Base-by-base conservation (phyloP, 257 asterid genomes). In the Lycium barbarum region DNA sequence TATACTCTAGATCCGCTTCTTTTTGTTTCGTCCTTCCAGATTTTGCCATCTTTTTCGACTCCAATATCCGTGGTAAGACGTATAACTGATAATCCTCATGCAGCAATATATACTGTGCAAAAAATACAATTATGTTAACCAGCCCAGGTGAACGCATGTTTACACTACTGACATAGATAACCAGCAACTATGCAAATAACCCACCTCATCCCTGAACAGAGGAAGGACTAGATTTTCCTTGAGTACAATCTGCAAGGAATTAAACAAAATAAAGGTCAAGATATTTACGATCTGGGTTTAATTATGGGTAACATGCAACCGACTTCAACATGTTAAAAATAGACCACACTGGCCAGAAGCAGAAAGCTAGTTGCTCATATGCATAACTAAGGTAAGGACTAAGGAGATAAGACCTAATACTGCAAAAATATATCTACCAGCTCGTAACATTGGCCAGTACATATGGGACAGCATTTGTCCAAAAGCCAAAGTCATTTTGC, bases 1-100 rank as follows among this genome's bases (percentile, higher is more conserved):
- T 97, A 87, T 97, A 97, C 92, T 97, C 99, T 86, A 97, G 89
- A 90, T 97, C 98, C 84, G 99, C 98, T 92, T 97, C 99, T 87
- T 95, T 97, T 86, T 97, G 99, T 89, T 92, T 97, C 45, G 98
- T 89, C 71, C 98, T 91, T 81, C 99, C 99, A 83, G 98, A 95
- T 90, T 97, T 97, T 20, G 99, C 99, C 94, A 97, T 92, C 94
- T 89, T 95, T 91, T 97, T 97, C 47, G 99, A 97, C 87, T 97
- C 98, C 92, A 97, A 85, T 87, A 95, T 91, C 58, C 97, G 91
- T 38, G 98, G 99, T 86, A 95, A 88, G 87, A 55, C 99, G 86
- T 93, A 93, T 86, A 89, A 82, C 84, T 94, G 98, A 91, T 97
- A 97, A 83, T 97, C 98, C 91, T 94, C 99, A 55, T 97, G 99